phyloP scores from a whole-genome alignment of 148 eudicot genomes.

The Cornus florida region DNA sequence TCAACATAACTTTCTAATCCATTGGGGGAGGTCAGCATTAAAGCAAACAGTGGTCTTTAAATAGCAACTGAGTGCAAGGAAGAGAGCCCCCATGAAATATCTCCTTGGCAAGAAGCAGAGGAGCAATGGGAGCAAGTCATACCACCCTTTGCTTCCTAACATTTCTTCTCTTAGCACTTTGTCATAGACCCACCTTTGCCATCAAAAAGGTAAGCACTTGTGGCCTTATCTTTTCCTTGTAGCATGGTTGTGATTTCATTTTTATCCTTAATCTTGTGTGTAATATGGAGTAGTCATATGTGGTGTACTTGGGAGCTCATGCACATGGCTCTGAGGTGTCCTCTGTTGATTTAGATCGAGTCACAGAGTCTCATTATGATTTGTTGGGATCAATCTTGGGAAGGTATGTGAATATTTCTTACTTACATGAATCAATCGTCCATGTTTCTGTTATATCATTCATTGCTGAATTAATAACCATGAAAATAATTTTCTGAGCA shows the following conservation, averaged over 20 bases:
- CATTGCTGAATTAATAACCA: background rate
- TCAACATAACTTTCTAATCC: background rate
- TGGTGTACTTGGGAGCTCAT: constrained; percentile 84
- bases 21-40: background rate
- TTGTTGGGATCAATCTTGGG: constrained; percentile 65
- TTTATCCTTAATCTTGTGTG: background rate
- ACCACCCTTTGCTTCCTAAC: constrained; percentile 22
- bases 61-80: constrained; percentile 7
- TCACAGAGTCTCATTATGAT: constrained; percentile 58
- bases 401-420: constrained; percentile 33
- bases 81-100: background rate
- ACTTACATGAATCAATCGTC: background rate
- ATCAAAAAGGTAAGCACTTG: constrained; percentile 48
- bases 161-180: constrained; percentile 28
- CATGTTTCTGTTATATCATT: background rate
- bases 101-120: background rate
- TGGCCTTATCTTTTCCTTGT: background rate
- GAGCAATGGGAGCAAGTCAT: constrained; percentile 7
- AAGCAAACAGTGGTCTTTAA: constrained; percentile 9
- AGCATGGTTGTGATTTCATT: background rate
- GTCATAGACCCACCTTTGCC: constrained; percentile 49
- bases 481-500: background rate
- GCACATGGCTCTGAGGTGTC: constrained; percentile 45
- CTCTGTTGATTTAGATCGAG: constrained; percentile 36
- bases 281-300: constrained; percentile 45